Evolutionary conservation across 1,139 yeast genomes (phyloP), one percentile per base, ranked within the genome.

Genomic region (Nakaseomyces delphensis): DNA sequence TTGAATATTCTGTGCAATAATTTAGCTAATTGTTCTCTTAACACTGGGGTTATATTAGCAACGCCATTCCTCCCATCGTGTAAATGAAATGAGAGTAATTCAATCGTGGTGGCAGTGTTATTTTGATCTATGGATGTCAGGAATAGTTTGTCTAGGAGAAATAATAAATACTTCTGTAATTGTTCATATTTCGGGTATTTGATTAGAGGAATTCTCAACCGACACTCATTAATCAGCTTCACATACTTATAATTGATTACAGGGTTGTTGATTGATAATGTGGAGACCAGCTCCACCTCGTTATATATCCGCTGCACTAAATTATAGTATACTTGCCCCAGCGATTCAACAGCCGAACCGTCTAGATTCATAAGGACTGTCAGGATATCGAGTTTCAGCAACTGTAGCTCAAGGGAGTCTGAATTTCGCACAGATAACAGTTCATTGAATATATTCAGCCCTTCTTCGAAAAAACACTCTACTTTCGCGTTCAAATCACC

Each of bases 401-500:
- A 39, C 23, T 46, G 48, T 3, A 42, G 19, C 3, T 32, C 42
- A 8, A 32, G 9, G 7, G 36, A n/a, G 14, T 47, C 48, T 3
- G 20, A 19, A 4, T 13, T 3, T 9, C 48, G 45, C n/a, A 52
- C 41, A 15, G 44, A 40, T 23, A 51, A 13, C 23, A 56, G 28
- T 3, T 41, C 44, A 14, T 47, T 39, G 11, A 55, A 32, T 35
- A 48, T 24, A 9, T 38, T 38, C 9, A 39, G 32, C 4, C 50
- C 42, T 2, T 51, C 42, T 11, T 46, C 44, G 4, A 47, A 38
- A 15, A 47, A 42, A 13, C 49, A 30, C 13, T 42, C 48, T 15
- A 51, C 44, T 41, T 54, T 54, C 18, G 52, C 52, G 15, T 42
- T 33, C 37, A 49, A 53, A 41, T 54, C 57, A 5, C 57, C 59